phyloP scores from a whole-genome alignment of 805 yeast genomes.

The Ogataea nonfermentans region DNA sequence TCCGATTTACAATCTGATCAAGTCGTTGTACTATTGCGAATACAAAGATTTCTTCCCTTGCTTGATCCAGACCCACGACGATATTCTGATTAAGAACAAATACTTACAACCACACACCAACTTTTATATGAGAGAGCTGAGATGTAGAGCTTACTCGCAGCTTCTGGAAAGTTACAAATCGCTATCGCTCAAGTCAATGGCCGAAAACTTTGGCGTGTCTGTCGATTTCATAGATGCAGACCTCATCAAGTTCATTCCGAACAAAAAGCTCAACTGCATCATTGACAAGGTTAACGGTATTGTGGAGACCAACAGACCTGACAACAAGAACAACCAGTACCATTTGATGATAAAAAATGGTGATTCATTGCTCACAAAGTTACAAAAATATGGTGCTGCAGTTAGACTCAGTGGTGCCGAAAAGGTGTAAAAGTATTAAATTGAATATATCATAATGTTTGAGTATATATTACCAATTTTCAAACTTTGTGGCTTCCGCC shows the following conservation, averaged over 20 bases:
- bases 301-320: constrained; percentile 94
- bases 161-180: constrained; percentile 92
- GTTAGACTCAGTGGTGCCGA: constrained; percentile 94
- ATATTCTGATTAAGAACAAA: constrained; percentile 59
- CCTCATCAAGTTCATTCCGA: constrained; percentile 86
- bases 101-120: constrained; percentile 77
- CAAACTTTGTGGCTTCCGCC: too few species aligned
- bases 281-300: constrained; percentile 95
- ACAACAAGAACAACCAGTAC: constrained; percentile 92
- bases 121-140: constrained; percentile 85
- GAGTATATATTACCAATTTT: constrained; percentile 1
- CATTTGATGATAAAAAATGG: constrained; percentile 87
- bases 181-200: constrained; percentile 87
- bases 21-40: constrained; percentile 85
- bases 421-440: constrained; percentile 38
- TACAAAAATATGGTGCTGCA: constrained; percentile 96
- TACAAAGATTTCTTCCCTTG: constrained; percentile 76
- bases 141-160: constrained; percentile 93
- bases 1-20: constrained; percentile 80
- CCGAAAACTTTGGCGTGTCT: constrained; percentile 86
- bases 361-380: constrained; percentile 84
- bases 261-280: constrained; percentile 90
- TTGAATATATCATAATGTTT: neutral
- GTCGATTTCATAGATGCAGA: constrained; percentile 85
- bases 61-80: constrained; percentile 73